Percentiles rank a stretch among this genome's conserved stretches.
phyloP scores from a whole-genome alignment of 2,329 filamentous ascomycete genomes.

The Fusarium sp. region DNA sequence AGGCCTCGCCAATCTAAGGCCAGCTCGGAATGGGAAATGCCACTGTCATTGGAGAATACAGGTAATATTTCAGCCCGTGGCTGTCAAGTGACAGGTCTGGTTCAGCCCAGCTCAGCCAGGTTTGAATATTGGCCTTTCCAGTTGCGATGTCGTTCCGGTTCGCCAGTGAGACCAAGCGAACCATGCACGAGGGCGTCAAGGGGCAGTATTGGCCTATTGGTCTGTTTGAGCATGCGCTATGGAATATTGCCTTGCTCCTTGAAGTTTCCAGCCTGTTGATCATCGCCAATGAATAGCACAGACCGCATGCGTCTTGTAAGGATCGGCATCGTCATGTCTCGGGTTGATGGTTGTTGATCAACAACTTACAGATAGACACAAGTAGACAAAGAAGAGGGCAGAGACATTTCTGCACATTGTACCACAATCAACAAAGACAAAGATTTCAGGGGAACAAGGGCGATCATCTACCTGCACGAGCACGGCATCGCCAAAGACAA shows the following conservation, averaged over 20 bases:
- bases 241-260: conserved; percentile 9
- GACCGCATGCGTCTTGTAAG: conserved; percentile 5
- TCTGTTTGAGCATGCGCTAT: conserved; percentile 16
- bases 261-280: conserved; percentile 17
- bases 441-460: conserved; percentile 22
- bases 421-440: conserved; percentile 8
- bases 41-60: conserved; percentile 13
- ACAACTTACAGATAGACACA: not conserved
- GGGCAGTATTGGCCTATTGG: conserved; percentile 17
- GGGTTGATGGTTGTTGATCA: not conserved
- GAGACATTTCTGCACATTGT: conserved; percentile 7
- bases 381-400: not conserved
- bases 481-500: conserved; percentile 5
- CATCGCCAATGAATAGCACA: conserved; percentile 14
- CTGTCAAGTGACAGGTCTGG: not conserved
- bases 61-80: conserved; percentile 2
- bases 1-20: conserved; percentile 28
- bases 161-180: conserved; percentile 26
- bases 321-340: not conserved
- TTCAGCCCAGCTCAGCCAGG: conserved; percentile 13
- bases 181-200: conserved; percentile 25
- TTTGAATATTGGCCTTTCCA: conserved; percentile 5
- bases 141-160: conserved; percentile 10
- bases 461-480: not conserved
- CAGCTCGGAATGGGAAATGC: conserved; percentile 3